phyloP scores from a whole-genome alignment of 129 eudicot species.

The Dittrichia graveolens region DNA sequence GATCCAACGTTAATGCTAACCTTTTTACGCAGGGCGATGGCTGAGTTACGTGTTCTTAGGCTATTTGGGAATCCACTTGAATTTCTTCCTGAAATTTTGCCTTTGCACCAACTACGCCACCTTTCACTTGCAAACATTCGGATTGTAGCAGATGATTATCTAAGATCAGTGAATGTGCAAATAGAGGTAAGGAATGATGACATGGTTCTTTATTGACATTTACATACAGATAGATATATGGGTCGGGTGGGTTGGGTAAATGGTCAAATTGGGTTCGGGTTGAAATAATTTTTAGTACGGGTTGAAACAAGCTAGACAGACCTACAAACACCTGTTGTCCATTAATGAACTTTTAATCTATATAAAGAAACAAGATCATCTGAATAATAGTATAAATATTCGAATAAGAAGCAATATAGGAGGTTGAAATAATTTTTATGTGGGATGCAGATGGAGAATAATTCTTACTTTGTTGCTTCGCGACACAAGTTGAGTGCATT shows the following conservation, averaged over 20 bases:
- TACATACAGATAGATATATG: not conserved
- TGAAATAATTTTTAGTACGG: not conserved
- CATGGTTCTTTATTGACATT: not conserved
- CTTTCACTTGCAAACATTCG: constrained; percentile 92
- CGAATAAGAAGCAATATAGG: not conserved
- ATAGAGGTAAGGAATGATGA: constrained; percentile 64
- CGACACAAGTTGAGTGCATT: constrained; percentile 94
- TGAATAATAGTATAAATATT: not conserved
- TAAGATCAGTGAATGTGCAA: constrained; percentile 84
- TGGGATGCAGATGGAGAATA: constrained; percentile 86
- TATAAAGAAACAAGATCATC: not conserved
- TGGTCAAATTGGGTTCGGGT: not conserved
- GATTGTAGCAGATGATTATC: constrained; percentile 81
- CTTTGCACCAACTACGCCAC: constrained; percentile 88
- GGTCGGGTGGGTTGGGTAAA: not conserved
- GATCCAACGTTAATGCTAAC: constrained; percentile 27
- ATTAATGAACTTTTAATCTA: not conserved
- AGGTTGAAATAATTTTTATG: no score
- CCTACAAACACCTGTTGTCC: not conserved
- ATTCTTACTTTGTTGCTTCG: constrained; percentile 85
- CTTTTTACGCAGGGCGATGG: constrained; percentile 70
- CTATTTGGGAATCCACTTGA: constrained; percentile 92
- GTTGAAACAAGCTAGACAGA: not conserved
- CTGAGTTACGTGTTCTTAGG: constrained; percentile 82
- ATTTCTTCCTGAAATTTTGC: constrained; percentile 91